These are phyloP conservation scores for Pleurotus tuber-regium DNA, from an alignment of 768 basidiomycete species.

Conservation along the genomic window DNA sequence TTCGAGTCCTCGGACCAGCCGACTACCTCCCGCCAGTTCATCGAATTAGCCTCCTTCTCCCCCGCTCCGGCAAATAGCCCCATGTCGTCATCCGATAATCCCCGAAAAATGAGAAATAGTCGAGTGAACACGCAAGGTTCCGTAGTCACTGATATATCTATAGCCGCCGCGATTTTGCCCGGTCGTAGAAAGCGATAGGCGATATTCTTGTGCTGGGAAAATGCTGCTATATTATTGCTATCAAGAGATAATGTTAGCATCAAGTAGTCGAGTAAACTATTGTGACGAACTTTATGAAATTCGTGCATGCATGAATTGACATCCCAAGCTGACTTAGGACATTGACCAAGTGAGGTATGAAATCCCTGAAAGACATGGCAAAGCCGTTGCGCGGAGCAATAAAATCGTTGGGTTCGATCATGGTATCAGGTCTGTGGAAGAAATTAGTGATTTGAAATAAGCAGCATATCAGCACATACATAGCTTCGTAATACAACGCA, in stretches of 20 bases:
- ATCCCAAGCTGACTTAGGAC: constrained; percentile 86
- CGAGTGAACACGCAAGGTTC: constrained; percentile 83
- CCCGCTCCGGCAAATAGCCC: constrained; percentile 73
- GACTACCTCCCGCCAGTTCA: constrained; percentile 79
- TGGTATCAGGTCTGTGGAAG: constrained; percentile 61
- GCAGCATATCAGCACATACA: constrained; percentile 44
- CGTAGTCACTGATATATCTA: constrained; percentile 81
- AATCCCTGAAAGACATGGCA: constrained; percentile 80
- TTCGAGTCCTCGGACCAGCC: constrained; percentile 83
- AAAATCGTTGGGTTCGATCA: constrained; percentile 77
- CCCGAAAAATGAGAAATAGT: constrained; percentile 84
- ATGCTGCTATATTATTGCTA: constrained; percentile 76
- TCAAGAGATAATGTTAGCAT: constrained; percentile 8
- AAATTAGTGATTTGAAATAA: constrained; percentile 2
- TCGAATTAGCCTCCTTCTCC: constrained; percentile 80
- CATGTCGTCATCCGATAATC: constrained; percentile 77
- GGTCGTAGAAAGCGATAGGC: constrained; percentile 88
- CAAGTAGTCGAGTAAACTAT: neutral
- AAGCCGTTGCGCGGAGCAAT: constrained; percentile 82
- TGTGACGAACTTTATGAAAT: constrained; percentile 68
- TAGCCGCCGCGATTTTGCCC: constrained; percentile 75
- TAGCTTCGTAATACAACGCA: constrained; percentile 81
- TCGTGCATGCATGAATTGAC: constrained; percentile 78
- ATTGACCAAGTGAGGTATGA: constrained; percentile 75
- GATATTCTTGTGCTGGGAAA: constrained; percentile 79